Evolutionary conservation across 352 stramenopile genomes (phyloP).

Genomic region (Pythium dissimile): DNA sequence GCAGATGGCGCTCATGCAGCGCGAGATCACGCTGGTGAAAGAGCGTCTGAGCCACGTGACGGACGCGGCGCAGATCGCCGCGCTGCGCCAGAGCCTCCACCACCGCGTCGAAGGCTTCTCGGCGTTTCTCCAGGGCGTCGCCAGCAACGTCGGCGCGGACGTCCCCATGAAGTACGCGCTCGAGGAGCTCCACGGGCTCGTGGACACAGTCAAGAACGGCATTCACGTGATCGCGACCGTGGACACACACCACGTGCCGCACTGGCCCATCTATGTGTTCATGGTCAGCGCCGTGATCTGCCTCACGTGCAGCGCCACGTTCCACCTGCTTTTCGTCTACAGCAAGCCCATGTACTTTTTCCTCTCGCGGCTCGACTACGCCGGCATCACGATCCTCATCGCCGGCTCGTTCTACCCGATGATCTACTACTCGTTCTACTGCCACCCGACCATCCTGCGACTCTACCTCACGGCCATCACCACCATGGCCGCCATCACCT

Average conservation of each 20-base stretch:
- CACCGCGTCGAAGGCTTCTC: slow-evolving; percentile 67
- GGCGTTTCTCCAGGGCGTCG: slow-evolving; percentile 61
- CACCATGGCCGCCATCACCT: slow-evolving; percentile 61
- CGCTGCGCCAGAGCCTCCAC: slow-evolving; percentile 53
- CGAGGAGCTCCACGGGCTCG: slow-evolving; percentile 65
- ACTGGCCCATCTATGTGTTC: slow-evolving; percentile 86
- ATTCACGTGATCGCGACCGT: slow-evolving; percentile 68
- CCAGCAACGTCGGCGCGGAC: slow-evolving; percentile 70
- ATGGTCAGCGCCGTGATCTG: slow-evolving; percentile 82
- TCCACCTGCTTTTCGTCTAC: slow-evolving; percentile 85
- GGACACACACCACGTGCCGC: slow-evolving; percentile 67
- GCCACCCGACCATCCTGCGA: slow-evolving; percentile 57
- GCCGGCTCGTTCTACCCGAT: slow-evolving; percentile 83
- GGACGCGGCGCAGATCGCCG: slow-evolving; percentile 49
- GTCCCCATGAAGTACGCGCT: slow-evolving; percentile 73
- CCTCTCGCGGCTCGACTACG: slow-evolving; percentile 80
- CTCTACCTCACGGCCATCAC: slow-evolving; percentile 69
- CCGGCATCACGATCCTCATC: slow-evolving; percentile 85
- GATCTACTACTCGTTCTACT: slow-evolving; percentile 91
- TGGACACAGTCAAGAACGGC: slow-evolving; percentile 77
- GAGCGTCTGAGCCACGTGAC: slow-evolving; percentile 44
- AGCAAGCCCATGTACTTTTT: slow-evolving; percentile 71
- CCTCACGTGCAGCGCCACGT: slow-evolving; percentile 75
- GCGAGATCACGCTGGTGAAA: slow-evolving; percentile 56
- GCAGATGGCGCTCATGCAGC: slow-evolving; percentile 64